These are phyloP conservation scores for Hypoxylon subgilvum DNA, from an alignment of 495 filamentous ascomycete genomes.

Conservation along the genomic window DNA sequence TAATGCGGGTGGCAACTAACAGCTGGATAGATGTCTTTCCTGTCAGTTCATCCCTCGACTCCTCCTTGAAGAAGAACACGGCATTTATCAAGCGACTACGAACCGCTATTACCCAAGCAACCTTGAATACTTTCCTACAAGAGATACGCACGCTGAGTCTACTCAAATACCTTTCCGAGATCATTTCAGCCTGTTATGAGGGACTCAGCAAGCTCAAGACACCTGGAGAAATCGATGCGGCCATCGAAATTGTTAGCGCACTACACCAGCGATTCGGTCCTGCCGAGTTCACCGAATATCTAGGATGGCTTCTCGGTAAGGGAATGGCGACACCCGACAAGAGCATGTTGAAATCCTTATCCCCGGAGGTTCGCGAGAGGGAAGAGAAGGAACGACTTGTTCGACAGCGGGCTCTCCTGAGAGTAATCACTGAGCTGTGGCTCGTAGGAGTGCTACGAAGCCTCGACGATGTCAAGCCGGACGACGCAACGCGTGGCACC, in stretches of 20 bases:
- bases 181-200: conserved; percentile 97
- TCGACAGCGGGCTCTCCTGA: conserved; percentile 83
- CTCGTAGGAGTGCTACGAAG: conserved; percentile 86
- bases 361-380: conserved; percentile 82
- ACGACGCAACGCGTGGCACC: conserved; percentile 71
- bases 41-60: conserved; percentile 83
- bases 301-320: conserved; percentile 91
- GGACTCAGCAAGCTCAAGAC: conserved; percentile 90
- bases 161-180: conserved; percentile 96
- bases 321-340: conserved; percentile 93
- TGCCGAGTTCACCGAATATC: conserved; percentile 83
- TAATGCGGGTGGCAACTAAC: conserved; percentile 30
- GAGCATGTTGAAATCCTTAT: conserved; percentile 75
- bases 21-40: conserved; percentile 72
- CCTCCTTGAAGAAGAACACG: conserved; percentile 97
- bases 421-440: conserved; percentile 95
- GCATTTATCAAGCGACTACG: conserved; percentile 97
- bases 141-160: conserved; percentile 92
- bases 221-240: conserved; percentile 85
- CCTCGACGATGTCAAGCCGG: conserved; percentile 87
- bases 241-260: conserved; percentile 90
- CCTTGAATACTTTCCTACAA: conserved; percentile 81
- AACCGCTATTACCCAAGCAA: conserved; percentile 80
- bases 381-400: conserved; percentile 93
- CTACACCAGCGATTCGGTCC: conserved; percentile 96